phyloP scores from a whole-genome alignment of 1,284 basidiomycete genomes.

The Ganoderma lucidum region DNA sequence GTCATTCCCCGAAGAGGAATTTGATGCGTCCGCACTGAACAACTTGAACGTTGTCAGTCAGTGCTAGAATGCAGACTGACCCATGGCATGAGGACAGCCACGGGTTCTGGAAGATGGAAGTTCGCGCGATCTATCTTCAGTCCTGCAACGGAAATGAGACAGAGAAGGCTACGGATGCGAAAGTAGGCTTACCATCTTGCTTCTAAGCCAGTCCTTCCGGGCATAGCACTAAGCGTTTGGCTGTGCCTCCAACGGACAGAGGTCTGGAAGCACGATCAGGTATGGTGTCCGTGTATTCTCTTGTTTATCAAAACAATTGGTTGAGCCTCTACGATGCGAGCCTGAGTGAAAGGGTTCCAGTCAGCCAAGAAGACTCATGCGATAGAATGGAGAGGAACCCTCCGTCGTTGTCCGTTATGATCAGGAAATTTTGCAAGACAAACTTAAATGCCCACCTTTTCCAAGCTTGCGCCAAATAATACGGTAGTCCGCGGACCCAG shows the following conservation, averaged over 20 bases:
- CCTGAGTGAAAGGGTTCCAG: neutral
- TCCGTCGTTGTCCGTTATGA: neutral
- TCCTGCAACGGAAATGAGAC: neutral
- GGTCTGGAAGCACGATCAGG: neutral
- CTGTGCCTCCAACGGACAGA: neutral
- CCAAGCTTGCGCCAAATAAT: neutral
- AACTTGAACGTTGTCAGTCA: neutral
- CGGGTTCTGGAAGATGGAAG: conserved; percentile 1
- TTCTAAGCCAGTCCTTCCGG: neutral
- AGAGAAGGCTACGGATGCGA: neutral
- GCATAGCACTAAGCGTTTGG: neutral
- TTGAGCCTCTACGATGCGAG: neutral
- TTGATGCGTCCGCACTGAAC: neutral
- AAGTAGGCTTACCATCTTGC: neutral
- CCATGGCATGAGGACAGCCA: conserved; percentile 1
- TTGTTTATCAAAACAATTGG: neutral
- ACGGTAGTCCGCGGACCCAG: neutral
- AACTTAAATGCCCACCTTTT: neutral
- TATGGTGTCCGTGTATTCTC: neutral
- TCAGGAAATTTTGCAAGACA: neutral
- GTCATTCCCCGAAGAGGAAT: neutral
- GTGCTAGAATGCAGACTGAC: neutral
- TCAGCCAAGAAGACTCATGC: neutral
- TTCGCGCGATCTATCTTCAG: neutral
- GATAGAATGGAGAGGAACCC: neutral